Percentiles rank a stretch among this genome's conserved stretches.
These are phyloP conservation scores for Sclerotinia spermophila DNA, from an alignment of 2,329 filamentous ascomycete species.

Conservation along the genomic window DNA sequence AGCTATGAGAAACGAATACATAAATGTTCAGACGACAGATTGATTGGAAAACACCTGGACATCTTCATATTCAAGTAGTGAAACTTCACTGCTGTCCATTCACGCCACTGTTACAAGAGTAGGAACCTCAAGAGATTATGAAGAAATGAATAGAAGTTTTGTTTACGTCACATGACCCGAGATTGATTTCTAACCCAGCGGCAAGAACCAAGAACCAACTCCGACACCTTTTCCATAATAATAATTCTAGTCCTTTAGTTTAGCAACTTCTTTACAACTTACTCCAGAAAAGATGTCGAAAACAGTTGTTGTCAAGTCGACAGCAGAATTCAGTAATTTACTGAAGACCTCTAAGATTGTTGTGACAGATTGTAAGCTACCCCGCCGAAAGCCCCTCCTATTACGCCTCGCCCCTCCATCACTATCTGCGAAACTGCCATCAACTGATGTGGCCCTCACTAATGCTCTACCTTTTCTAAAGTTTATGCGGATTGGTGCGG, in stretches of 20 bases:
- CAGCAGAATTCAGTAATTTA: constrained; percentile 62
- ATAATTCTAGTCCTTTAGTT: neutral
- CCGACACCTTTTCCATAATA: neutral
- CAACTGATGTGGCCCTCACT: constrained; percentile 15
- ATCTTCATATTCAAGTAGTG: neutral
- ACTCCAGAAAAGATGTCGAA: constrained; percentile 35
- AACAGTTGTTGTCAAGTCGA: constrained; percentile 48
- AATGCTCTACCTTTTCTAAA: constrained; percentile 39
- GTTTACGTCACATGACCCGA: neutral
- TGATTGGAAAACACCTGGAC: neutral
- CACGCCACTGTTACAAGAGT: neutral
- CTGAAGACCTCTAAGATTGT: constrained; percentile 73
- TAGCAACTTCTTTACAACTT: neutral
- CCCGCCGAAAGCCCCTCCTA: constrained; percentile 16
- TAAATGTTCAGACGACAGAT: too few species aligned
- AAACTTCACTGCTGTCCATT: neutral
- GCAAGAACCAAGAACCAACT: constrained; percentile 13
- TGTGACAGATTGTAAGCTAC: constrained; percentile 77
- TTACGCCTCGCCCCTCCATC: constrained; percentile 31
- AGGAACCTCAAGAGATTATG: neutral
- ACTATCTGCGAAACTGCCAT: constrained; percentile 19
- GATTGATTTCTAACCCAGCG: constrained; percentile 1
- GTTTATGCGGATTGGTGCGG: constrained; percentile 87
- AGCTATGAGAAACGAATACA: neutral
- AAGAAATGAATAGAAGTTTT: neutral